Evolutionary conservation across 768 basidiomycete species (phyloP).

Genomic region (Lactifluus piperatus): DNA sequence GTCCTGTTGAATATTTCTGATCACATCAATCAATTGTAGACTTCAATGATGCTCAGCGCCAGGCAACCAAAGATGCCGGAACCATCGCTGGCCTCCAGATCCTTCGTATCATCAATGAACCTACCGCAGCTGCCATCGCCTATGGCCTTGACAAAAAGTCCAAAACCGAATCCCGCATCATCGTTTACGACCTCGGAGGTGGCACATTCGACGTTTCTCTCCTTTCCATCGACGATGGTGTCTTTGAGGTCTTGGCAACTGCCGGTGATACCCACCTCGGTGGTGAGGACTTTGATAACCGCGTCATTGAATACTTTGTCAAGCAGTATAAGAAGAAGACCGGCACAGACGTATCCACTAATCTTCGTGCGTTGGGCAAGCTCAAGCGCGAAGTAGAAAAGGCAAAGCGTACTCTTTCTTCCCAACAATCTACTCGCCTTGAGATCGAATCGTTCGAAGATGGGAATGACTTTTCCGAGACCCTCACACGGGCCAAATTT

Average conservation of each 20-base stretch:
- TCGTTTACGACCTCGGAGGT: constrained; percentile 97
- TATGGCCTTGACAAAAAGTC: constrained; percentile 97
- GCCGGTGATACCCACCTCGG: constrained; percentile 58
- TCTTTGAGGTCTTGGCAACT: constrained; percentile 49
- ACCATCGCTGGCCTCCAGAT: constrained; percentile 91
- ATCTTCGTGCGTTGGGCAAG: constrained; percentile 46
- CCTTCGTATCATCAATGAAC: constrained; percentile 97
- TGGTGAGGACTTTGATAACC: constrained; percentile 47
- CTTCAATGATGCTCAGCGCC: constrained; percentile 99
- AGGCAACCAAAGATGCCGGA: constrained; percentile 97
- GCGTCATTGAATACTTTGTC: constrained; percentile 46
- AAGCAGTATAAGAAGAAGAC: constrained; percentile 47
- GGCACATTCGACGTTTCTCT: constrained; percentile 99
- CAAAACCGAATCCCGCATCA: constrained; percentile 81
- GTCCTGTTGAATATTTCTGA: constrained; percentile 10
- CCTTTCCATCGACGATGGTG: constrained; percentile 58
- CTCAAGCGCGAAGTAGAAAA: constrained; percentile 35
- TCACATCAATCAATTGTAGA: constrained; percentile 33
- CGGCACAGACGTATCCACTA: constrained; percentile 40
- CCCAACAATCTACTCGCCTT: constrained; percentile 84
- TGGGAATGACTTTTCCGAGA: constrained; percentile 96
- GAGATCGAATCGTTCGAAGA: constrained; percentile 96
- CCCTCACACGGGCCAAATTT: constrained; percentile 95
- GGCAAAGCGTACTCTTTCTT: constrained; percentile 72
- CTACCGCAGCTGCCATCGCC: constrained; percentile 94